These are phyloP conservation scores for Eremomyces bilateralis DNA, from an alignment of 495 filamentous ascomycete species.

Conservation along the genomic window DNA sequence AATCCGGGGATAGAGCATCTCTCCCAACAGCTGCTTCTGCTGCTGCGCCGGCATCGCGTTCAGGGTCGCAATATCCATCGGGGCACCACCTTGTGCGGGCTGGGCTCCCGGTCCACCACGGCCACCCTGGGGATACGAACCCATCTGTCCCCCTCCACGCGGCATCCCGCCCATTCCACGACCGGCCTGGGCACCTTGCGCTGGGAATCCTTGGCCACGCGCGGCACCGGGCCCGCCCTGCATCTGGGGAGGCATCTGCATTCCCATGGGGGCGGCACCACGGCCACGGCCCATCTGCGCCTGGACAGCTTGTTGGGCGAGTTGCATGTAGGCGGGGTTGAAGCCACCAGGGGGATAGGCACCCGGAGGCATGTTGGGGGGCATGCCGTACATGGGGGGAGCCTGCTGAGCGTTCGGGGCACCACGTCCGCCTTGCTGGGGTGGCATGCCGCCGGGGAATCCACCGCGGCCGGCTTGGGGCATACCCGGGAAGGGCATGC, in stretches of 20 bases:
- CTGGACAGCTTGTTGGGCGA: constrained; percentile 25
- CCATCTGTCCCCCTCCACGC: constrained; percentile 27
- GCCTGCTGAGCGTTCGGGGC: constrained; percentile 56
- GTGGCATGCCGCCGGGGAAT: constrained; percentile 54
- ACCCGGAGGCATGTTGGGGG: constrained; percentile 46
- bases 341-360: constrained; percentile 17
- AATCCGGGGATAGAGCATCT: constrained; percentile 96
- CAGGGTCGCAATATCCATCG: constrained; percentile 25
- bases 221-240: constrained; percentile 2
- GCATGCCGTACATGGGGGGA: constrained; percentile 56
- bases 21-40: constrained; percentile 96
- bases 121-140: constrained; percentile 7
- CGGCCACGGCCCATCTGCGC: constrained; percentile 38
- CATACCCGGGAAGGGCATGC: constrained; percentile 71
- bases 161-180: background rate
- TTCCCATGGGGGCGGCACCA: constrained; percentile 42
- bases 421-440: constrained; percentile 67
- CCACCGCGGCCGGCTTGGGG: constrained; percentile 67
- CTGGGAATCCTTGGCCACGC: too few species aligned
- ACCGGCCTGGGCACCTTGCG: constrained; percentile 7
- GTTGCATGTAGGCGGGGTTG: constrained; percentile 18
- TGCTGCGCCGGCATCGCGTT: constrained; percentile 35
- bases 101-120: too few species aligned
- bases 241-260: constrained; percentile 42
- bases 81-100: constrained; percentile 2